These are phyloP conservation scores for Termitomyces sp. DNA, from an alignment of 768 basidiomycete species.

Conservation along the genomic window DNA sequence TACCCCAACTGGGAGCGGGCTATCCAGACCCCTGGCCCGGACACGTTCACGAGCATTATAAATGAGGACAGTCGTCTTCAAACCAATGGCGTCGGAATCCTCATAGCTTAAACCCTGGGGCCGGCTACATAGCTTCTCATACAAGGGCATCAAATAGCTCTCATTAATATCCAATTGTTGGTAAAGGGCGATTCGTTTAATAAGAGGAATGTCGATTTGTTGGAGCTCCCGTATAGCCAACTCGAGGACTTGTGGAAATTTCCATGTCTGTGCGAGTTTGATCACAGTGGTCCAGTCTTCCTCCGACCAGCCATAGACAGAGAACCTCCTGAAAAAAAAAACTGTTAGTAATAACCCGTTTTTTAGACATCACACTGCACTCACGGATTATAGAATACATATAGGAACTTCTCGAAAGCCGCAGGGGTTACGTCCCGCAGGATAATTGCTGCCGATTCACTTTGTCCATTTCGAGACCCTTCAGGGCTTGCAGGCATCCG, in stretches of 20 bases:
- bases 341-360: background rate
- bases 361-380: background rate
- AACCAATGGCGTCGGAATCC: conserved; percentile 50
- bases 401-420: conserved; percentile 42
- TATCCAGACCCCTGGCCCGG: conserved; percentile 25
- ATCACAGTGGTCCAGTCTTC: conserved; percentile 54
- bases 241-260: conserved; percentile 27
- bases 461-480: conserved; percentile 26
- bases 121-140: conserved; percentile 46
- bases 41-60: conserved; percentile 48
- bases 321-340: conserved; percentile 37
- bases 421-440: conserved; percentile 25
- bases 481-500: conserved; percentile 22
- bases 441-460: conserved; percentile 32
- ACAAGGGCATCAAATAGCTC: conserved; percentile 44
- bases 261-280: conserved; percentile 47
- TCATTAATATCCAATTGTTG: conserved; percentile 44
- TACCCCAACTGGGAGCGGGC: conserved; percentile 27
- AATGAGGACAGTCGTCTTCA: conserved; percentile 47
- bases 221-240: conserved; percentile 41
- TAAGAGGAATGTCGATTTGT: background rate
- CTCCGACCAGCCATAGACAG: conserved; percentile 43
- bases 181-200: conserved; percentile 38
- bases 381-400: conserved; percentile 53
- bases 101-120: conserved; percentile 41